These are phyloP conservation scores for Rhizopus arrhizus DNA, from an alignment of 371 early-diverging fungal genomes.

Conservation along the genomic window DNA sequence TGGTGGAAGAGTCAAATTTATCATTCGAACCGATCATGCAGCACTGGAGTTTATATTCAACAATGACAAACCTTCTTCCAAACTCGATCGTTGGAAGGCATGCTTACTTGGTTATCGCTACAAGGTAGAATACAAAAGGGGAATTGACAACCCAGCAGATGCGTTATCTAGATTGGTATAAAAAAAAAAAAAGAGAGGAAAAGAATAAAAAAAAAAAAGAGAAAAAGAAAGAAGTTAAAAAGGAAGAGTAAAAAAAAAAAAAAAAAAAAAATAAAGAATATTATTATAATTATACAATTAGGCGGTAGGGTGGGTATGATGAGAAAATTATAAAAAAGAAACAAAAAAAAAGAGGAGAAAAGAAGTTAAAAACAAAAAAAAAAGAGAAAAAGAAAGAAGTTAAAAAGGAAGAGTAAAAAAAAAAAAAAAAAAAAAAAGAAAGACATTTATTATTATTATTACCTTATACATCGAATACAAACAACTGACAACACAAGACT, in stretches of 20 bases:
- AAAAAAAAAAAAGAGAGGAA: not conserved
- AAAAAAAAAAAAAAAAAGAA: slow-evolving; percentile 8
- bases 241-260: too few relatives aligned
- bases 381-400: not conserved
- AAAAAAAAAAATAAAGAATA: too few relatives aligned
- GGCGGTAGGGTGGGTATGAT: too few relatives aligned
- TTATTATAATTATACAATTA: too few relatives aligned
- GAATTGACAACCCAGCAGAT: slow-evolving; percentile 19
- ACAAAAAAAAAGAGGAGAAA: too few relatives aligned
- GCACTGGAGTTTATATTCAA: slow-evolving; percentile 14
- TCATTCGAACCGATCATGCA: slow-evolving; percentile 8
- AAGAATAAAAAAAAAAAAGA: not conserved
- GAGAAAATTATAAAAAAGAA: too few relatives aligned
- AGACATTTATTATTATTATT: too few relatives aligned
- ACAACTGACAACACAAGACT: too few relatives aligned
- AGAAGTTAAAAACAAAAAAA: not conserved
- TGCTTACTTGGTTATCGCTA: slow-evolving; percentile 18
- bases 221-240: not conserved
- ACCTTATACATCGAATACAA: too few relatives aligned
- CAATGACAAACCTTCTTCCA: slow-evolving; percentile 4
- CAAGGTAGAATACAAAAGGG: slow-evolving; percentile 4
- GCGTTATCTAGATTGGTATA: slow-evolving; percentile 5
- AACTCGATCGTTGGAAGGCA: slow-evolving; percentile 16
- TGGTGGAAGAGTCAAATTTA: slow-evolving; percentile 29
- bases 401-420: slow-evolving; percentile 4